phyloP scores from a whole-genome alignment of 2,329 filamentous ascomycete species.

The Xylariales sp. region DNA sequence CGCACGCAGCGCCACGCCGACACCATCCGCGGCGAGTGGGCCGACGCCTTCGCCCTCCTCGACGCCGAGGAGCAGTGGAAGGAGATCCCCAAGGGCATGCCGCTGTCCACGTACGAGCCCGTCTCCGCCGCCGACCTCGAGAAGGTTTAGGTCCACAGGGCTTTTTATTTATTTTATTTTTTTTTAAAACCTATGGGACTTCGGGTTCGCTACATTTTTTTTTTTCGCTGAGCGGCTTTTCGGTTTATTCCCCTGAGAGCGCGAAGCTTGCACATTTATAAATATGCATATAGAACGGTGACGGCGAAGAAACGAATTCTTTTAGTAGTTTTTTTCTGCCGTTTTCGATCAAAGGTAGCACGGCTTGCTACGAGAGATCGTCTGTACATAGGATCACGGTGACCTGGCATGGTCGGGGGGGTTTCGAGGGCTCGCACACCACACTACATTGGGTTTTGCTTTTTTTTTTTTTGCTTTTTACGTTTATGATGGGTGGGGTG shows the following conservation, averaged over 20 bases:
- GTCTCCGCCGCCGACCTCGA: constrained; percentile 21
- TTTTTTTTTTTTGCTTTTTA: not conserved
- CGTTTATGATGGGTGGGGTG: constrained; percentile 14
- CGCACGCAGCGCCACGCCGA: constrained; percentile 36
- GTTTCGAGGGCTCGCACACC: not conserved
- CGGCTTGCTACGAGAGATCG: not conserved
- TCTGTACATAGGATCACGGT: constrained; percentile 27
- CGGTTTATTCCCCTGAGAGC: too few species aligned
- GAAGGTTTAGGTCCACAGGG: constrained; percentile 6
- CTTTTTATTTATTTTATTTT: too few species aligned
- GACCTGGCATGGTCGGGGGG: constrained; percentile 20
- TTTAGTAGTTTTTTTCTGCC: not conserved
- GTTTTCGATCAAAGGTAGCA: constrained; percentile 4
- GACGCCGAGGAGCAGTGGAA: constrained; percentile 39
- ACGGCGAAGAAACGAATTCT: not conserved
- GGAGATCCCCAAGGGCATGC: constrained; percentile 41
- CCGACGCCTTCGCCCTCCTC: constrained; percentile 33
- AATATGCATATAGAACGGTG: not conserved
- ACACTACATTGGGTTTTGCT: not conserved
- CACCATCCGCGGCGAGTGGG: constrained; percentile 38
- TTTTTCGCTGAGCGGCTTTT: not conserved
- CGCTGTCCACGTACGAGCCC: constrained; percentile 40
- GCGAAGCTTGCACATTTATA: not conserved
- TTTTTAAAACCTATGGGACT: not conserved
- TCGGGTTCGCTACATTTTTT: not conserved